Conservation (phyloP, 371 early-diverging fungal genomes). For the Mucor lusitanicus region DNA sequence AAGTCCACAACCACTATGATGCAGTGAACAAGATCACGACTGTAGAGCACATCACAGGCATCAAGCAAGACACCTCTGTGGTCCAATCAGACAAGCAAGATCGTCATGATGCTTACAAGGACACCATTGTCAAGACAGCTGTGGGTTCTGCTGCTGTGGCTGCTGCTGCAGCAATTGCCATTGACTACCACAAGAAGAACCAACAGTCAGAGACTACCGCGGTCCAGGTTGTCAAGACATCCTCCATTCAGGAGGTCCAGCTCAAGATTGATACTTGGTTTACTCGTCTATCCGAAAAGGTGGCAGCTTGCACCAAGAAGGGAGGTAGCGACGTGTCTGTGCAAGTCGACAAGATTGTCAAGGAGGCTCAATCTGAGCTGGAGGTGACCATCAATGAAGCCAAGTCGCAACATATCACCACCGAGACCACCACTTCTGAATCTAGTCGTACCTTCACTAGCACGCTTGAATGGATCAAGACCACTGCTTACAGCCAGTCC, state of each 20-base stretch:
- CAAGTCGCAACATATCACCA: slow-evolving; percentile 14
- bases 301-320: slow-evolving; percentile 26
- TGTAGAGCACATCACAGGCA: slow-evolving; percentile 21
- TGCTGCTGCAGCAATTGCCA: slow-evolving; percentile 27
- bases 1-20: slow-evolving; percentile 17
- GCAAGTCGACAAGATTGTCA: slow-evolving; percentile 26
- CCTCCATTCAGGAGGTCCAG: slow-evolving; percentile 20
- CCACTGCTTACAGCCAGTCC: slow-evolving; percentile 23
- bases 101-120: slow-evolving; percentile 21
- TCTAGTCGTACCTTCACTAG: slow-evolving; percentile 14
- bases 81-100: slow-evolving; percentile 5
- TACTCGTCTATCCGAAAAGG: slow-evolving; percentile 18
- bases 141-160: slow-evolving; percentile 27
- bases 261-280: slow-evolving; percentile 25
- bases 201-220: slow-evolving; percentile 19
- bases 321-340: slow-evolving; percentile 21
- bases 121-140: slow-evolving; percentile 24
- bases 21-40: slow-evolving; percentile 22
- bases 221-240: slow-evolving; percentile 22
- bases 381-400: slow-evolving; percentile 16
- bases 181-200: slow-evolving; percentile 22
- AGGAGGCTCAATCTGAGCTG: slow-evolving; percentile 30
- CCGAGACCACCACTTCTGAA: slow-evolving; percentile 4
- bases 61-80: not conserved
- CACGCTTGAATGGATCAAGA: slow-evolving; percentile 32